These are phyloP conservation scores for peach (Prunus persica) DNA, from an alignment of 306 rosid genomes.

Conservation along the genomic window Prunus_persica_NCBIv2 NC_034010.1:19249001-19249500, in stretches of 20 bases:
- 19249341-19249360: neutral
- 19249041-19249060: constrained; percentile 51
- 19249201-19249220: neutral
- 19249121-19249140: constrained; percentile 72
- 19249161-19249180: constrained; percentile 4
- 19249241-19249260: neutral
- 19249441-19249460: constrained; percentile 16
- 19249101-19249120: constrained; percentile 52
- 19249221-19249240: too few species aligned
- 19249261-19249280: neutral
- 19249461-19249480: neutral
- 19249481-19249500: neutral
- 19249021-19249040: neutral
- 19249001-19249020: constrained; percentile 6
- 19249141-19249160: constrained; percentile 31
- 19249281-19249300: neutral
- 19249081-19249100: constrained; percentile 70
- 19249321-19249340: neutral
- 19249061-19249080: constrained; percentile 87
- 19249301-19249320: neutral
- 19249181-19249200: neutral
- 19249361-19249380: constrained; percentile 53
- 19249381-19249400: constrained; percentile 74
- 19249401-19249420: constrained; percentile 91
- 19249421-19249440: constrained; percentile 66